Conservation (phyloP, 202 grass and related monocot genomes). For the Elaeis oleifera region DNA sequence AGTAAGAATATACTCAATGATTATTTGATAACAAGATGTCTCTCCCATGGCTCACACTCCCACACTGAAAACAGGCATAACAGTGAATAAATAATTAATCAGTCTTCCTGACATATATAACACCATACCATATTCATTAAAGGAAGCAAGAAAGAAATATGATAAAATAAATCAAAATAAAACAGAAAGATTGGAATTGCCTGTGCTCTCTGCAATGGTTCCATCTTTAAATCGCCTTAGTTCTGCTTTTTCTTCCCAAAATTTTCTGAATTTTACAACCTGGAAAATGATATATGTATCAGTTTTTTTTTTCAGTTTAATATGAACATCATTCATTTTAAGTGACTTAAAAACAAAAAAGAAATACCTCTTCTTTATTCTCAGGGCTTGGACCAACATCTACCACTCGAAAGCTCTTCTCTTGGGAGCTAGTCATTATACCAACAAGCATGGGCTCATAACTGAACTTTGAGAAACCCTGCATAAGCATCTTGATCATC, state of each 20-base stretch:
- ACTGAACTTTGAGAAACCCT: slow-evolving; percentile 86
- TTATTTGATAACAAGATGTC: slow-evolving; percentile 74
- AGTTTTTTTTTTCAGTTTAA: slow-evolving; percentile 5
- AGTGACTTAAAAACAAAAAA: slow-evolving; percentile 12
- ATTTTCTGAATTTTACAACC: slow-evolving; percentile 70
- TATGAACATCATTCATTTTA: background rate
- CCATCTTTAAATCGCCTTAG: slow-evolving; percentile 96
- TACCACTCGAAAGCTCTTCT: slow-evolving; percentile 68
- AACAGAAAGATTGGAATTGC: slow-evolving; percentile 26
- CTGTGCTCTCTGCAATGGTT: slow-evolving; percentile 92
- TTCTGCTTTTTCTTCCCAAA: slow-evolving; percentile 95
- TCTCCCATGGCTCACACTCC: slow-evolving; percentile 65
- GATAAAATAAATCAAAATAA: background rate
- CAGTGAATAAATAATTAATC: slow-evolving; percentile 12
- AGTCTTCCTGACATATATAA: background rate
- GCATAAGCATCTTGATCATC: slow-evolving; percentile 22
- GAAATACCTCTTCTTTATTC: slow-evolving; percentile 60
- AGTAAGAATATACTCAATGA: slow-evolving; percentile 56
- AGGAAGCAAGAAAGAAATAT: background rate
- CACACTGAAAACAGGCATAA: slow-evolving; percentile 53
- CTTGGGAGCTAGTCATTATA: slow-evolving; percentile 56
- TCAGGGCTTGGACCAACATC: slow-evolving; percentile 86
- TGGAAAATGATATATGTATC: slow-evolving; percentile 25
- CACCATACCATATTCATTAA: no score
- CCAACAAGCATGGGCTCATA: slow-evolving; percentile 53